Conservation (phyloP, 2,329 filamentous ascomycete species). For the Pseudocercospora musae region DNA sequence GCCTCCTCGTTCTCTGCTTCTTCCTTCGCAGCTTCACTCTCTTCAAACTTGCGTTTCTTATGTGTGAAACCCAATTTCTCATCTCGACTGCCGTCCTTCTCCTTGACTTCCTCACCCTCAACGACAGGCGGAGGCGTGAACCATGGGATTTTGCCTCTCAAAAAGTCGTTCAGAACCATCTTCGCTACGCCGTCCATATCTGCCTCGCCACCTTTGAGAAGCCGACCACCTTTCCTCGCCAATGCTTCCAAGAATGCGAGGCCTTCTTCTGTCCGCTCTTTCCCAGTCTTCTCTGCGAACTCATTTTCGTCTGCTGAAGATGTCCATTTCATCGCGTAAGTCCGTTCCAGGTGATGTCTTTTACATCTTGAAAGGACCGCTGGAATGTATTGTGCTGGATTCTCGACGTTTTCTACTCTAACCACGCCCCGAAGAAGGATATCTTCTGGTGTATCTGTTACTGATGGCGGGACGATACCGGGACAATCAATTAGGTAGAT, state of each 20-base stretch:
- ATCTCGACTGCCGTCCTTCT: constrained; percentile 60
- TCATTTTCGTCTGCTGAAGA: constrained; percentile 14
- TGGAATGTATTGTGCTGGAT: constrained; percentile 92
- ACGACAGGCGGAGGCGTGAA: constrained; percentile 72
- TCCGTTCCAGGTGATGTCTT: constrained; percentile 82
- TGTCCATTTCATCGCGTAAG: constrained; percentile 83
- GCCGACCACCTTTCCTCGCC: constrained; percentile 78
- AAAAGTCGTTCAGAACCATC: constrained; percentile 94
- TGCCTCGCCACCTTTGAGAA: constrained; percentile 89
- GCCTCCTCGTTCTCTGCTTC: constrained; percentile 30
- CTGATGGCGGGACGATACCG: constrained; percentile 88
- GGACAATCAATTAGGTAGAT: constrained; percentile 97
- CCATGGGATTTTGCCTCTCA: constrained; percentile 94
- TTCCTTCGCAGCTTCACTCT: constrained; percentile 32
- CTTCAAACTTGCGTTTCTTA: constrained; percentile 65
- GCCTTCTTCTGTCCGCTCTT: constrained; percentile 52
- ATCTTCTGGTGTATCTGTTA: constrained; percentile 78
- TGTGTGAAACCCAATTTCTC: constrained; percentile 81
- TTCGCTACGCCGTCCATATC: constrained; percentile 94
- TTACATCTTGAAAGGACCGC: constrained; percentile 78
- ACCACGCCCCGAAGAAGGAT: constrained; percentile 88
- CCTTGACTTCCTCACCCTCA: constrained; percentile 48
- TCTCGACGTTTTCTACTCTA: constrained; percentile 90
- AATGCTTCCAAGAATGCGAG: constrained; percentile 83
- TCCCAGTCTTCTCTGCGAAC: constrained; percentile 29